Percentiles rank a stretch among this genome's conserved stretches.
These are phyloP conservation scores for Nannizzia gypsea DNA, from an alignment of 2,329 filamentous ascomycete genomes.

Conservation along the genomic window DNA sequence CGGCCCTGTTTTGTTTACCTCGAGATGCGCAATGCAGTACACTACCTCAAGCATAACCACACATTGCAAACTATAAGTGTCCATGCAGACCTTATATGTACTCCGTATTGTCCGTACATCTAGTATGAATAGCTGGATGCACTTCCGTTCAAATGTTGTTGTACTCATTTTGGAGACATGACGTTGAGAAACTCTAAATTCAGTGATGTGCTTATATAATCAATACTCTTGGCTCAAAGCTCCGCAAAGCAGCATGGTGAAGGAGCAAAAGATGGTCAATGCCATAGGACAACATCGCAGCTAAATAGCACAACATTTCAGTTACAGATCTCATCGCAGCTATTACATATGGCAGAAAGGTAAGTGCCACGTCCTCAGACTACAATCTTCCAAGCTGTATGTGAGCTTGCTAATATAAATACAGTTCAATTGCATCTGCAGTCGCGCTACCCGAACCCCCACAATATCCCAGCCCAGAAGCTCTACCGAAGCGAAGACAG, in stretches of 20 bases:
- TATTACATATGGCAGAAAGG: background rate
- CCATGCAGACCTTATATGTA: no score
- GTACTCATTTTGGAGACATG: no score
- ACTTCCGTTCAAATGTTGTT: no score
- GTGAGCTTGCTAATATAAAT: background rate
- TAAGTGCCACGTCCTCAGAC: background rate
- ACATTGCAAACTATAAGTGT: no score
- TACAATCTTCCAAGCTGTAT: background rate
- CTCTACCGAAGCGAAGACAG: slow-evolving; percentile 40
- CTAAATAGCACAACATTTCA: background rate
- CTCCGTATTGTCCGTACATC: no score
- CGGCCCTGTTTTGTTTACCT: no score
- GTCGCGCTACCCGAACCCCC: slow-evolving; percentile 41
- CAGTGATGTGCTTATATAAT: background rate
- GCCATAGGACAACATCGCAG: background rate
- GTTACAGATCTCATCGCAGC: background rate
- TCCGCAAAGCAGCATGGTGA: background rate
- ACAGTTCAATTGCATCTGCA: slow-evolving; percentile 41
- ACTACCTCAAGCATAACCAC: no score
- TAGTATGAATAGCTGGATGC: no score
- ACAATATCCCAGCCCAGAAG: slow-evolving; percentile 22
- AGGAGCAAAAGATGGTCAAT: background rate
- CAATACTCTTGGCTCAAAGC: background rate
- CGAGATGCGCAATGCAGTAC: no score
- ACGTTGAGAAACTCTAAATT: no score